These are phyloP conservation scores for Carex littledalei DNA, from an alignment of 176 grass and related monocot genomes.

Conservation along the genomic window DNA sequence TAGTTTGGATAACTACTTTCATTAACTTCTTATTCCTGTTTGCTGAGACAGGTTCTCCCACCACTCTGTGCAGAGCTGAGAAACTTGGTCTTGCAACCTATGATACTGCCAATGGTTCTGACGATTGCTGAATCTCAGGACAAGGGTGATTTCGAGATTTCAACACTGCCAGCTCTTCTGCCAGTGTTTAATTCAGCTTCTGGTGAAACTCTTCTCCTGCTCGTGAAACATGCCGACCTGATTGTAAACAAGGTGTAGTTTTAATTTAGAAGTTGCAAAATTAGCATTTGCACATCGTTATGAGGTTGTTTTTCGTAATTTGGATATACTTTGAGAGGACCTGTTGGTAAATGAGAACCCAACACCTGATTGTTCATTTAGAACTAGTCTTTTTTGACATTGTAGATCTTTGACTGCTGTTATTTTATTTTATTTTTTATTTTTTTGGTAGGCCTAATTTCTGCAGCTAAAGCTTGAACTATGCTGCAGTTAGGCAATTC, in stretches of 20 bases:
- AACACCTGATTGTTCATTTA: conserved; percentile 10
- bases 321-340: background rate
- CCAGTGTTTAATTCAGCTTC: conserved; percentile 93
- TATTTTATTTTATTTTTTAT: background rate
- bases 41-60: conserved; percentile 73
- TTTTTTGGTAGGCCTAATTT: background rate
- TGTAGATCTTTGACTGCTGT: conserved; percentile 11
- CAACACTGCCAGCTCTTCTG: conserved; percentile 84
- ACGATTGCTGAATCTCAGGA: conserved; percentile 97
- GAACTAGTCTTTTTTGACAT: background rate
- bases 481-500: background rate
- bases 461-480: background rate
- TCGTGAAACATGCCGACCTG: conserved; percentile 86
- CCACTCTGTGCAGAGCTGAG: conserved; percentile 94
- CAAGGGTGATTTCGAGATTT: conserved; percentile 93
- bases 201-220: conserved; percentile 95
- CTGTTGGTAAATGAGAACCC: background rate
- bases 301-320: background rate
- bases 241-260: conserved; percentile 84
- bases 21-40: background rate
- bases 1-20: background rate
- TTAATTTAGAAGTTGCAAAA: conserved; percentile 21
- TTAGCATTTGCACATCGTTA: background rate
- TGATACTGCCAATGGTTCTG: conserved; percentile 99
- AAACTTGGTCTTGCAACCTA: conserved; percentile 96